phyloP scores from a whole-genome alignment of 495 filamentous ascomycete genomes.

The Aspergillus incahuasiensis region DNA sequence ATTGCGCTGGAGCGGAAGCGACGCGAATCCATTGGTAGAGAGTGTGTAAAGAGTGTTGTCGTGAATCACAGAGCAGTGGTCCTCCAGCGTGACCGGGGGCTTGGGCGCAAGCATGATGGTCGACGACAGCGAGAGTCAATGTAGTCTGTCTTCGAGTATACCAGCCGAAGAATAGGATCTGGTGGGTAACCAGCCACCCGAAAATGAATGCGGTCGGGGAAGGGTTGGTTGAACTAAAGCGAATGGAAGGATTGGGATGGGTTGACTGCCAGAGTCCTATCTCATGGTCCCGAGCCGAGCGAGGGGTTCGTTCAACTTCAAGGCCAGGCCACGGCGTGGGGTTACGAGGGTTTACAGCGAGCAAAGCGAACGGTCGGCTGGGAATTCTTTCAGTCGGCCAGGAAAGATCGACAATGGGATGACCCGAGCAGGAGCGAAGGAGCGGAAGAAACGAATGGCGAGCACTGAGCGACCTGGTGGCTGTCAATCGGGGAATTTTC shows the following conservation, averaged over 20 bases:
- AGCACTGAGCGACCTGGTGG: constrained; percentile 15
- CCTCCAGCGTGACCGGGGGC: constrained; percentile 60
- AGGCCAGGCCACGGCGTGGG: constrained; percentile 6
- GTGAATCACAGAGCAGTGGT: constrained; percentile 78
- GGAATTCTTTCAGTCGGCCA: neutral
- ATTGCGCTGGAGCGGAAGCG: constrained; percentile 61
- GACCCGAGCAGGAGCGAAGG: constrained; percentile 5
- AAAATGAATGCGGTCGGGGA: constrained; percentile 11
- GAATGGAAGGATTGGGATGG: constrained; percentile 20
- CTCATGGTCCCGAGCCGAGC: constrained; percentile 33
- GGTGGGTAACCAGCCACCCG: constrained; percentile 29
- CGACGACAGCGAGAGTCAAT: constrained; percentile 4
- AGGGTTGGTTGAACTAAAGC: neutral
- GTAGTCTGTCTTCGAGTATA: constrained; percentile 23
- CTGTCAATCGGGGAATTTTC: constrained; percentile 20
- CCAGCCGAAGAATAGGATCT: constrained; percentile 29
- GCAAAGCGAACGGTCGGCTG: neutral
- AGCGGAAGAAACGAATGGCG: constrained; percentile 15
- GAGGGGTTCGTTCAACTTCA: no score
- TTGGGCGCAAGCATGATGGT: constrained; percentile 57
- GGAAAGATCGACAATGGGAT: neutral
- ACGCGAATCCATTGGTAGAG: constrained; percentile 69
- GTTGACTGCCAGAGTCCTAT: constrained; percentile 45
- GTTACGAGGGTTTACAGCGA: constrained; percentile 7
- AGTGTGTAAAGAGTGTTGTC: constrained; percentile 85